These are phyloP conservation scores for Blastobotrys americana DNA, from an alignment of 805 yeast species.

Conservation along the genomic window DNA sequence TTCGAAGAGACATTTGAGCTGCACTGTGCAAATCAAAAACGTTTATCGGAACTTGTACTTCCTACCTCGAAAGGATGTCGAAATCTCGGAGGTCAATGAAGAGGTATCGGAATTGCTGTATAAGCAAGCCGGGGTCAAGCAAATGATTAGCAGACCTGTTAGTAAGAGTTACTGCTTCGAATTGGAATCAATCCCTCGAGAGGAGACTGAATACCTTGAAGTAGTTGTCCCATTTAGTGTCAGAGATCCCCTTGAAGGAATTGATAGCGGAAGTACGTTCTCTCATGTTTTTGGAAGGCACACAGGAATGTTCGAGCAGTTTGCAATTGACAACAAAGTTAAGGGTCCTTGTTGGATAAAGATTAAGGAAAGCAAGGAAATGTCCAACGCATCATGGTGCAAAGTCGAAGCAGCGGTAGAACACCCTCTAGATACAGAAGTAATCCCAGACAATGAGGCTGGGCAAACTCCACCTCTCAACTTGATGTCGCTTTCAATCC, in stretches of 20 bases:
- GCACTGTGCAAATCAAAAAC: slow-evolving; percentile 67
- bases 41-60: slow-evolving; percentile 66
- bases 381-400: slow-evolving; percentile 70
- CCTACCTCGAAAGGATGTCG: slow-evolving; percentile 49
- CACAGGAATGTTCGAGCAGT: slow-evolving; percentile 71
- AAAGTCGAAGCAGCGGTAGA: slow-evolving; percentile 7
- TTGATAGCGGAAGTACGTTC: slow-evolving; percentile 64
- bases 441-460: slow-evolving; percentile 36
- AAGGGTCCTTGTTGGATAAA: slow-evolving; percentile 99
- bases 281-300: slow-evolving; percentile 72
- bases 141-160: slow-evolving; percentile 64
- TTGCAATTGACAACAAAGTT: slow-evolving; percentile 70
- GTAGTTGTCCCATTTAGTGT: slow-evolving; percentile 59
- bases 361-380: slow-evolving; percentile 51
- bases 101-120: slow-evolving; percentile 65
- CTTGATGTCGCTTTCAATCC: slow-evolving; percentile 66
- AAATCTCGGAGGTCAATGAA: slow-evolving; percentile 60
- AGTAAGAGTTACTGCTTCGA: slow-evolving; percentile 84
- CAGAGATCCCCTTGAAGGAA: background rate
- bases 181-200: slow-evolving; percentile 62
- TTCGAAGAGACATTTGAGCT: slow-evolving; percentile 49
- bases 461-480: slow-evolving; percentile 58
- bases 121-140: slow-evolving; percentile 53
- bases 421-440: slow-evolving; percentile 40
- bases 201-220: slow-evolving; percentile 69